A percentile compares a stretch with the other conserved stretches of the same genome.
Evolutionary conservation across 2,329 filamentous ascomycete genomes (phyloP).

Genomic region (Waltergamsia citrina): DNA sequence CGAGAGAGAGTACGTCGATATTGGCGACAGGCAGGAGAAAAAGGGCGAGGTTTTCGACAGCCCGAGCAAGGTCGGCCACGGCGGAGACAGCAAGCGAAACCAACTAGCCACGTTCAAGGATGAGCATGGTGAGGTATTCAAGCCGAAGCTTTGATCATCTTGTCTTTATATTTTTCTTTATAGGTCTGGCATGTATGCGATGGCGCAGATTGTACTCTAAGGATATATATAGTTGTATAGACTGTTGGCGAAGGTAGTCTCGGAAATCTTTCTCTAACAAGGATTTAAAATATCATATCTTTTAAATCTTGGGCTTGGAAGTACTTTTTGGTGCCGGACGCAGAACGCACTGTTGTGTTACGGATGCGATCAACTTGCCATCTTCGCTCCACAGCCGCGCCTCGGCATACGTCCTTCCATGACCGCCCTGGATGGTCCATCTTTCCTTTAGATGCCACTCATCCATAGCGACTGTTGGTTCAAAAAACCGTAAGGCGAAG

Average conservation of each 20-base stretch:
- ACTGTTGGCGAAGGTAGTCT: too few relatives aligned
- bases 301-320: constrained; percentile 1
- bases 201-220: too few relatives aligned
- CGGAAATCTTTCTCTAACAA: not conserved
- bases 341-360: constrained; percentile 36
- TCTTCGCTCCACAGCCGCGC: constrained; percentile 30
- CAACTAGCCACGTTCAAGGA: constrained; percentile 27
- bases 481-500: constrained; percentile 36
- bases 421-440: constrained; percentile 22
- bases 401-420: constrained; percentile 34
- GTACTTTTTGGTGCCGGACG: constrained; percentile 3
- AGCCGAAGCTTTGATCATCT: constrained; percentile 13
- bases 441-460: constrained; percentile 34
- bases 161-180: too few relatives aligned
- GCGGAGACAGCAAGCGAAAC: constrained; percentile 31
- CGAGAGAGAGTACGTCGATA: constrained; percentile 32
- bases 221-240: too few relatives aligned
- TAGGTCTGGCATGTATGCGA: too few relatives aligned
- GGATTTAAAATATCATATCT: not conserved
- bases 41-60: constrained; percentile 20
- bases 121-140: constrained; percentile 20
- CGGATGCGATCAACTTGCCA: constrained; percentile 32
- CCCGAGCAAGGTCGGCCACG: constrained; percentile 25
- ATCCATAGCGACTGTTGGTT: constrained; percentile 23
- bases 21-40: constrained; percentile 21